Evolutionary conservation across 176 grass and related monocot species (phyloP).

Genomic region (Musa itinerans): DNA sequence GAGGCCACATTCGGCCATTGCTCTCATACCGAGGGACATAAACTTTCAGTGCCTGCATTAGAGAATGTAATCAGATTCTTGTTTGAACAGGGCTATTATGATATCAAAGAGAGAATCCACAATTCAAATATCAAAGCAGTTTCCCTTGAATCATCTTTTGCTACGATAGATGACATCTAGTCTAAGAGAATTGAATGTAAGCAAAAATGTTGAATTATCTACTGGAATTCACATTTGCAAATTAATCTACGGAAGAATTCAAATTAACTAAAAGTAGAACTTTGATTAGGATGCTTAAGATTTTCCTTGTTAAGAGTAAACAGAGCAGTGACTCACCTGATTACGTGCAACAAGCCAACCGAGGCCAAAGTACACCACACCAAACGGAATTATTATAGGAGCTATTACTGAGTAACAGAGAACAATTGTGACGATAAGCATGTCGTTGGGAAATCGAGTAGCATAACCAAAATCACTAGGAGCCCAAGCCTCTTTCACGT

Average conservation of each 20-base stretch:
- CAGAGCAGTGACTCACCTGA: conserved; percentile 40
- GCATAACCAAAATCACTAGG: conserved; percentile 55
- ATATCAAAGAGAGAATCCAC: too few species aligned
- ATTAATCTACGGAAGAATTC: too few species aligned
- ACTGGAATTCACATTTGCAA: too few species aligned
- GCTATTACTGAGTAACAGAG: conserved; percentile 88
- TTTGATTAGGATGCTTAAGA: background rate
- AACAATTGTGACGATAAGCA: conserved; percentile 78
- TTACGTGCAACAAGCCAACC: conserved; percentile 82
- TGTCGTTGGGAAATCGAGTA: conserved; percentile 74
- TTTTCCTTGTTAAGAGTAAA: background rate
- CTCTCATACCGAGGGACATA: conserved; percentile 69
- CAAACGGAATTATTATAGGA: conserved; percentile 80
- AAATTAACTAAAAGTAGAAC: too few species aligned
- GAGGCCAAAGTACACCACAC: conserved; percentile 68
- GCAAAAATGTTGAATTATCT: too few species aligned
- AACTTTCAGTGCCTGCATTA: conserved; percentile 54
- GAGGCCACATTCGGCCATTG: conserved; percentile 90
- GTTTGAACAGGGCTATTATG: background rate
- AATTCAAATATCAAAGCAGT: too few species aligned
- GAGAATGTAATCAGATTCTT: background rate
- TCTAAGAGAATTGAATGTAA: too few species aligned
- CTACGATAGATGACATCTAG: too few species aligned
- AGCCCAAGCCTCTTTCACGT: conserved; percentile 67
- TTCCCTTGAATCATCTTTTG: too few species aligned